phyloP scores from a whole-genome alignment of 805 yeast species.

The Ogataea trehalophila region DNA sequence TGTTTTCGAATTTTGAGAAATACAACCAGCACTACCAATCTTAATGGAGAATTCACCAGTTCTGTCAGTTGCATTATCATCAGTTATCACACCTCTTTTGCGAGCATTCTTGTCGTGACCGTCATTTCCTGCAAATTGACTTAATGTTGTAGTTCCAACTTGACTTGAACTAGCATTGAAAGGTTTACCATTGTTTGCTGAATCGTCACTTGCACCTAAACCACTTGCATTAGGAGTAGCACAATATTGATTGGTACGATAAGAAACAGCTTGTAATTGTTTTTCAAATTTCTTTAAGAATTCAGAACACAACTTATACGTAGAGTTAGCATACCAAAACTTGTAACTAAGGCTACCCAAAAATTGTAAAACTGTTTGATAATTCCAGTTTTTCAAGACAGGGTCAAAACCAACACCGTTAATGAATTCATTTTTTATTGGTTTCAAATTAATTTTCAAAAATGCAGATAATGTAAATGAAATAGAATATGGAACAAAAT shows the following conservation, averaged over 20 bases:
- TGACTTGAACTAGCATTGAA: too few relatives aligned
- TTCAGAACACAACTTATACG: conserved; percentile 14
- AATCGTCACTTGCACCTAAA: too few relatives aligned
- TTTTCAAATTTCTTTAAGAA: conserved; percentile 7
- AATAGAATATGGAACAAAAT: conserved; percentile 16
- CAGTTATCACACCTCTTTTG: too few relatives aligned
- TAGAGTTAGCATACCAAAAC: conserved; percentile 17
- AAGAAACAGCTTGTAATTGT: neutral
- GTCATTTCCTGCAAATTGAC: too few relatives aligned
- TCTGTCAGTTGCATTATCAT: neutral
- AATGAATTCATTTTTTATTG: conserved; percentile 12
- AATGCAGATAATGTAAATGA: conserved; percentile 14
- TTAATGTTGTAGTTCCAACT: too few relatives aligned
- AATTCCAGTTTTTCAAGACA: conserved; percentile 10
- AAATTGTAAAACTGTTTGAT: conserved; percentile 7
- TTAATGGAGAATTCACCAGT: neutral
- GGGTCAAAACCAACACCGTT: conserved; percentile 11
- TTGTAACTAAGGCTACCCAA: conserved; percentile 5
- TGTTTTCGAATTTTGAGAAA: neutral
- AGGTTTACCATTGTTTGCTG: too few relatives aligned
- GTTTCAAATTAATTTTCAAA: conserved; percentile 11
- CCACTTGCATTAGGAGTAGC: too few relatives aligned
- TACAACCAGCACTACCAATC: neutral
- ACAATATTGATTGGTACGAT: too few relatives aligned
- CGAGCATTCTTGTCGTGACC: too few relatives aligned